Base-by-base conservation (phyloP, 169 alveolate species). In the Cryptosporidium ryanae region DNA sequence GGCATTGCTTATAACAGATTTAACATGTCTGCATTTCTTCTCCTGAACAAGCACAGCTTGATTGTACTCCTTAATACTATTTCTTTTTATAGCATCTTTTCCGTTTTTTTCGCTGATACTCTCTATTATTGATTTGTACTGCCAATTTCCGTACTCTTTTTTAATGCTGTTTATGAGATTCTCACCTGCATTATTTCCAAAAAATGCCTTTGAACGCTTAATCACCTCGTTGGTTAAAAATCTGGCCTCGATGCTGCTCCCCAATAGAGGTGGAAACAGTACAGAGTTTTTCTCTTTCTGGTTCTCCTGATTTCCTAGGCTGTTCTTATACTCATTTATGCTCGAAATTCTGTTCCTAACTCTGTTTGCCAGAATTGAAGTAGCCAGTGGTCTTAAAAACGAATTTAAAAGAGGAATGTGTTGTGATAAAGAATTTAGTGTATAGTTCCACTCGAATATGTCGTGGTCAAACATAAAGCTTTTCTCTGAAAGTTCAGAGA, bases 371-470 rank as follows among this genome's bases (percentile, higher is more conserved):
- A 61, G 57, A 23, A 76, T 76, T 38, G 87, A 32, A 13, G 71
- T 76, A 32, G 87, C 87, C 17, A 76, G 71, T 10, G 87, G 87
- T 21, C 59, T 38, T 46, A 76, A 34, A 17, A 76, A 76, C 17
- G 71, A 32, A 76, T 76, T 61, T 32, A 76, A 43, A 25, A 76
- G 34, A 25, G 87, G 87, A 29, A 76, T 76, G 59, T 76, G 87
- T 12, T 76, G 87, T 7, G 87, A 52, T 27, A 76, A 46, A 3
- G 87, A 76, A 18, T 76, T 76, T 61, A 76, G 43, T 25, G 71
- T 59, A 52, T 59, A 61, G 2, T 76, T 61, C 87, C 87, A 76
- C 27, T 76, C 76, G 59, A 76, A 76, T 17, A 76, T 76, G 23
- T 76, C 71, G 44, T 61, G 63, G 31, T 61, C 71, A 61, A 76